Evolutionary conservation across 1,139 yeast genomes (phyloP), one percentile per base, ranked within the genome.

Genomic region (Pichia sp.): DNA sequence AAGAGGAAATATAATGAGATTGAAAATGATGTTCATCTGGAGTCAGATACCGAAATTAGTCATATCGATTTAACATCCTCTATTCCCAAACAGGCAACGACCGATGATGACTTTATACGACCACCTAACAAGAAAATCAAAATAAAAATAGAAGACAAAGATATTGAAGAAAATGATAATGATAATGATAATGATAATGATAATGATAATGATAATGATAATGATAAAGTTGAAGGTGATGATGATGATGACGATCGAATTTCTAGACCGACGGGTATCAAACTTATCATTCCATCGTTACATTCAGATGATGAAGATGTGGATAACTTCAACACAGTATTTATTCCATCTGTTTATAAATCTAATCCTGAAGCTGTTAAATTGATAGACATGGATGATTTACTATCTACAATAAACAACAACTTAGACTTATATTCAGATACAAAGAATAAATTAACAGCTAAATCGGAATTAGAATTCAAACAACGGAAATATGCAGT

Each of bases 401-500:
- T 60, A 40, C 24, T 57, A 38, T 40, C 53, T 7, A 47, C 55
- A 12, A 59, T 59, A 3, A 29, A 46, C 13, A 54, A 56, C 13
- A 51, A 46, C 7, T 47, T 62, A 34, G 49, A 51, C 18, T 44
- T 63, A 32, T 54, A 58, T 45, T 53, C 60, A 29, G 62, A 58
- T 20, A 50, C 47, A 16, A 37, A 45, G 15, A 52, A 53, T 11
- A 82, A 80, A 48, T 39, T 39, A 38, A 43, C 45, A 3, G 42
- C 52, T 1, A 41, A 44, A n/a, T 47, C 45, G 20, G 59, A 57
- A 35, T 49, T 50, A 11, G 95, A 85, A 44, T 87, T 77, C 58
- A 66, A 85, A 50, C 85, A 85, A 62, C 76, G 74, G 56, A 85
- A 84, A 62, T 88, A 82, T 59, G 97, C 88, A 1, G 98, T 94